Conservation (phyloP, 306 rosid genomes). For the Neltuma alba region DNA sequence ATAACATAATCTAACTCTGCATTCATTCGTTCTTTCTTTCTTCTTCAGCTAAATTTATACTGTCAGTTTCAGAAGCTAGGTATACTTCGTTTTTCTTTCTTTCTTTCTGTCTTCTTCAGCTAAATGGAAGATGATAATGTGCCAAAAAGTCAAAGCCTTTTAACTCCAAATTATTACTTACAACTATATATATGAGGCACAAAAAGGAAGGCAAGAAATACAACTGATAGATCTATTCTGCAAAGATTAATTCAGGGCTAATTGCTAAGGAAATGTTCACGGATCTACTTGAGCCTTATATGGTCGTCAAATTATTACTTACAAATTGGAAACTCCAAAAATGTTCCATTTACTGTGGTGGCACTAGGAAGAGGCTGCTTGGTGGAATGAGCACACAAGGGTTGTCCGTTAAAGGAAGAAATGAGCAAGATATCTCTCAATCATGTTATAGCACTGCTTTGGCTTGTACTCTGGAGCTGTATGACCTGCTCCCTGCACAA, state of each 20-base stretch:
- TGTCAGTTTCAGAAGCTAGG: too few relatives aligned
- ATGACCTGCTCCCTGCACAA: conserved; percentile 50
- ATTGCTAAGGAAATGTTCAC: neutral
- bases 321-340: neutral
- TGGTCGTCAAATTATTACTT: neutral
- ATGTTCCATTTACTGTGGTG: neutral
- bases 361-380: too few relatives aligned
- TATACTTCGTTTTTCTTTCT: too few relatives aligned
- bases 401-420: conserved; percentile 3
- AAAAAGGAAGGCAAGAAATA: neutral
- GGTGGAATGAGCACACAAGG: neutral
- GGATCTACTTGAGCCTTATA: neutral
- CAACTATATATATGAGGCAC: too few relatives aligned
- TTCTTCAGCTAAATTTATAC: too few relatives aligned
- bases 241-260: neutral
- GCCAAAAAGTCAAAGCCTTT: neutral
- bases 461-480: conserved; percentile 49
- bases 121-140: too few relatives aligned
- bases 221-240: neutral
- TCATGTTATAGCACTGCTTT: conserved; percentile 26
- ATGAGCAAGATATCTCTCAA: conserved; percentile 32
- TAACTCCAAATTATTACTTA: too few relatives aligned
- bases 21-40: too few relatives aligned
- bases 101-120: neutral
- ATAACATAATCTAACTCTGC: too few relatives aligned